phyloP scores from a whole-genome alignment of 2,329 filamentous ascomycete species.

The Beauveria rudraprayagi region DNA sequence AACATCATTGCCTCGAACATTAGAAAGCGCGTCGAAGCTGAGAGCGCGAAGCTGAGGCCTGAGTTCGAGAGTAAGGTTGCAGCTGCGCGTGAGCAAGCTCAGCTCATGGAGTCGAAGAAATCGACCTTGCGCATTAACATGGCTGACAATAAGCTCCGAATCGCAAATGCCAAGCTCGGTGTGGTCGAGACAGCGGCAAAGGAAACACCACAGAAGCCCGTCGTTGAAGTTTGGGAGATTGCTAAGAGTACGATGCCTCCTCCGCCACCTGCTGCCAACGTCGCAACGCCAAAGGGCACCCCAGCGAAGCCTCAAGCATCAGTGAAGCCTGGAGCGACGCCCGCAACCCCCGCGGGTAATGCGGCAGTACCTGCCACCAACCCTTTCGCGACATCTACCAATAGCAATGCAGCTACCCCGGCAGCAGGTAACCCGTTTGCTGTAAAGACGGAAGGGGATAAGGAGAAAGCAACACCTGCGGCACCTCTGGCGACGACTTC shows the following conservation, averaged over 20 bases:
- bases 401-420: slow-evolving; percentile 14
- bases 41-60: slow-evolving; percentile 52
- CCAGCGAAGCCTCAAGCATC: slow-evolving; percentile 11
- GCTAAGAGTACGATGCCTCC: slow-evolving; percentile 50
- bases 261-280: slow-evolving; percentile 13
- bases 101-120: slow-evolving; percentile 68
- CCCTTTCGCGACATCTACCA: slow-evolving; percentile 14
- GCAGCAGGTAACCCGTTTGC: slow-evolving; percentile 25
- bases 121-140: slow-evolving; percentile 69
- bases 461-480: slow-evolving; percentile 14
- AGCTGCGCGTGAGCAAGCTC: slow-evolving; percentile 53
- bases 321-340: neutral
- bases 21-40: slow-evolving; percentile 59
- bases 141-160: slow-evolving; percentile 59
- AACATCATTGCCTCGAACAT: slow-evolving; percentile 54
- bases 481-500: slow-evolving; percentile 9
- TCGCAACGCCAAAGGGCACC: slow-evolving; percentile 16
- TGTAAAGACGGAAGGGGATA: slow-evolving; percentile 11
- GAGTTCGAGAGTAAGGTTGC: slow-evolving; percentile 42
- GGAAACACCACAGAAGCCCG: slow-evolving; percentile 78
- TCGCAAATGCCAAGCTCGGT: slow-evolving; percentile 61
- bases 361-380: slow-evolving; percentile 6
- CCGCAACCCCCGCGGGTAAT: neutral
- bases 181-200: slow-evolving; percentile 73
- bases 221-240: slow-evolving; percentile 78